A percentile compares a stretch with the other conserved stretches of the same genome.
Evolutionary conservation across 208 protist genomes (phyloP).

Genomic region (Leishmania aethiopica): DNA sequence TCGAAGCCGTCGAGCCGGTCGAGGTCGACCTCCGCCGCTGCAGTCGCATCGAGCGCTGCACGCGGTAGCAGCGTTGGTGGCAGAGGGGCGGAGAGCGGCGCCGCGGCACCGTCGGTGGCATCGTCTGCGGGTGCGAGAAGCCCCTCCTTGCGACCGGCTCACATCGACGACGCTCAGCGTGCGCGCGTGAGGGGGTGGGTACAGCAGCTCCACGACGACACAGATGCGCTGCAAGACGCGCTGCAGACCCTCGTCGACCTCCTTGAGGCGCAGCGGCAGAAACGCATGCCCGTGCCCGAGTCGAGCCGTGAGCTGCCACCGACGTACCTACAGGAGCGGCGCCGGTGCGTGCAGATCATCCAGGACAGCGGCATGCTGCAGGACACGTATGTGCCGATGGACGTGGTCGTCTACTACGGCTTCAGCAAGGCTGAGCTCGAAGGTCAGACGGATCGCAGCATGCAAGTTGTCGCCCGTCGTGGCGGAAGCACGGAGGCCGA

Average conservation of each 20-base stretch:
- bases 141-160: conserved; percentile 18
- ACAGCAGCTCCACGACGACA: conserved; percentile 49
- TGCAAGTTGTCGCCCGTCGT: conserved; percentile 14
- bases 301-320: conserved; percentile 40
- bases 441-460: conserved; percentile 20
- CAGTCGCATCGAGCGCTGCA: background rate
- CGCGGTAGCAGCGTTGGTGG: conserved; percentile 1
- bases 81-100: background rate
- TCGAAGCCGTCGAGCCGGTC: background rate
- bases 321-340: conserved; percentile 62
- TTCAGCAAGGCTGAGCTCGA: conserved; percentile 61
- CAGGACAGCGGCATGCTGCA: conserved; percentile 70
- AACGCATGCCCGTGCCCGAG: conserved; percentile 22
- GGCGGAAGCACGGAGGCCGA: conserved; percentile 2
- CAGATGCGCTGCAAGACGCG: conserved; percentile 59
- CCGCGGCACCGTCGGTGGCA: background rate
- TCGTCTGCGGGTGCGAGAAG: background rate
- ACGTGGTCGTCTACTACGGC: conserved; percentile 67
- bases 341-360: conserved; percentile 61
- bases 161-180: conserved; percentile 37
- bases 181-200: conserved; percentile 43
- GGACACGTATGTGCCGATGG: conserved; percentile 70
- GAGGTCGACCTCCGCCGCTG: conserved; percentile 1
- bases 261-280: conserved; percentile 52
- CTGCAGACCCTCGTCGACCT: conserved; percentile 67